Base-by-base conservation (phyloP, 2,329 filamentous ascomycete species). In the Exophiala sp. region DNA sequence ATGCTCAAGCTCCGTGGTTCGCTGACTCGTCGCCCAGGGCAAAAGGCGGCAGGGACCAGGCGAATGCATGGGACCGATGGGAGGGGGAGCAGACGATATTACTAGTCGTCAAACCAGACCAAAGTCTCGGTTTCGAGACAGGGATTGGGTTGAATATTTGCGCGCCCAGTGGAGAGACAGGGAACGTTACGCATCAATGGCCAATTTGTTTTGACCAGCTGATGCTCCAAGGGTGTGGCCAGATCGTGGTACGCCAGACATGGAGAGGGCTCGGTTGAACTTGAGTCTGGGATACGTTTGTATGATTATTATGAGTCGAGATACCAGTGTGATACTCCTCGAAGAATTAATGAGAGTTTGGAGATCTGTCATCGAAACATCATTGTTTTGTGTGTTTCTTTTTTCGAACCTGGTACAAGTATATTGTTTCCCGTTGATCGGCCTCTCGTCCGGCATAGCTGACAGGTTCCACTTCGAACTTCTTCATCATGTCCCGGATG, bases 61-160 rank as follows among this genome's bases (percentile, higher is more conserved):
- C 76, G 85, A 48, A 87, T 87, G 82, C 78, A 80, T 59, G 84
- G 85, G 34, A 88, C 84, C 40, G 85, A 88, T 66, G 84, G 84
- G 2, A 78, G 82, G 30, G 79, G 50, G 9, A 57, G 37, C 27
- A 50, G 49, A 24, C 58, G 58, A 42, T 60, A 60, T 34, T 65
- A 56, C 48, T 55, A 50, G 35, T 18, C 18, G 8, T 10, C 49
- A 10, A 7, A 24, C 32, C 19, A 23, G 10, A 22, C 19, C 27
- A 7, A 24, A 38, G 7, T 46, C 42, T n/a, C 19, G 40, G 27
- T n/a, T 9, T 1, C 21, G 21, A 18, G 41, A 42, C 11, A 27
- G 45, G 21, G 35, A 42, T 24, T 57, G 54, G 51, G 34, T 48
- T 4, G 44, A 47, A 18, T 52, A 42, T 3, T 37, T 57, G 27